Percentiles rank a stretch among this genome's conserved stretches.
Evolutionary conservation across 345 rosid genomes (phyloP).

Genomic region (Aurinia saxatilis): DNA sequence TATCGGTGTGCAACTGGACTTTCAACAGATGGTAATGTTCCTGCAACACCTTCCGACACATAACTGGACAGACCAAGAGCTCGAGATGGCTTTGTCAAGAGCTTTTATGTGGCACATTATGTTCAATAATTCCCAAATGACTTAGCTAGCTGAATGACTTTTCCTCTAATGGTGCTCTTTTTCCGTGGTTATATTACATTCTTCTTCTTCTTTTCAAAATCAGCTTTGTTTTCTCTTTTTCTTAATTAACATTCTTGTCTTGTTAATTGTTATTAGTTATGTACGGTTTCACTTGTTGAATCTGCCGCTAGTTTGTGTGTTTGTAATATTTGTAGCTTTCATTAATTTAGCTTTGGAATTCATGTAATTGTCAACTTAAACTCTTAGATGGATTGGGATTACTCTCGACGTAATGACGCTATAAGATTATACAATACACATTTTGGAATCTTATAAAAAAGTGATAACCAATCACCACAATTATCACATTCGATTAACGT

Average conservation of each 20-base stretch:
- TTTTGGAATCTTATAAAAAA: too few relatives aligned
- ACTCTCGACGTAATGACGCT: too few relatives aligned
- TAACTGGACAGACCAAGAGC: conserved; percentile 80
- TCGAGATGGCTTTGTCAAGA: conserved; percentile 82
- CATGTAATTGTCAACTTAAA: too few relatives aligned
- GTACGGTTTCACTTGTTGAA: conserved; percentile 21
- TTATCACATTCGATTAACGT: too few relatives aligned
- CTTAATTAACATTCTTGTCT: conserved; percentile 10
- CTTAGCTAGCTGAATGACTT: conserved; percentile 37
- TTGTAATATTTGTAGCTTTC: too few relatives aligned
- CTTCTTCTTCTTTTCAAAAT: conserved; percentile 7
- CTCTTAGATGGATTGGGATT: too few relatives aligned
- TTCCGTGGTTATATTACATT: too few relatives aligned
- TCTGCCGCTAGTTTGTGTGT: conserved; percentile 2
- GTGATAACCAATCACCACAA: too few relatives aligned
- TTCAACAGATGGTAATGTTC: conserved; percentile 98
- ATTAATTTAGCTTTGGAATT: too few relatives aligned
- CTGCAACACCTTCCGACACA: too few relatives aligned
- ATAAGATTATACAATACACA: too few relatives aligned
- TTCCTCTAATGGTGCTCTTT: conserved; percentile 10
- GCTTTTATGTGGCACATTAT: conserved; percentile 93
- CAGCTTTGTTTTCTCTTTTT: conserved; percentile 2
- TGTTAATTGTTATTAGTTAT: conserved; percentile 20
- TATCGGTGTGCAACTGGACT: too few relatives aligned
- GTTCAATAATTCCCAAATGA: conserved; percentile 75